Evolutionary conservation across 2,329 filamentous ascomycete genomes (phyloP).

Genomic region (Diaporthe citrichinensis): DNA sequence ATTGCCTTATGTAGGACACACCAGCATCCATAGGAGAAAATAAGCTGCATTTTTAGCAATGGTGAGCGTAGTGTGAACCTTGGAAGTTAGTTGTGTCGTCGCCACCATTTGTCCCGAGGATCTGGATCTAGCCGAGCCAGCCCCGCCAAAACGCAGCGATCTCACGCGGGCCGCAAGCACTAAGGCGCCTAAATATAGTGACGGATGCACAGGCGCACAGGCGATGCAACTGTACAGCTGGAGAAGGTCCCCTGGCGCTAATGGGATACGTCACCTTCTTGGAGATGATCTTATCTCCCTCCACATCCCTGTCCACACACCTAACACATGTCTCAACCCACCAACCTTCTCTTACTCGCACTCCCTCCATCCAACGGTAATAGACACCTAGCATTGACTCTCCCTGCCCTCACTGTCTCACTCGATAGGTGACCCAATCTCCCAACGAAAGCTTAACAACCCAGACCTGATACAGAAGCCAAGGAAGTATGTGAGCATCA

Average conservation of each 20-base stretch:
- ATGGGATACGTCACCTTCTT: slow-evolving; percentile 15
- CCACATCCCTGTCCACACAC: slow-evolving; percentile 18
- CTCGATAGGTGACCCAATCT: not conserved
- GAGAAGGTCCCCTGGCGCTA: slow-evolving; percentile 10
- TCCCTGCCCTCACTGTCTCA: slow-evolving; percentile 21
- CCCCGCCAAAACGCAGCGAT: slow-evolving; percentile 3
- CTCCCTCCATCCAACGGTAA: slow-evolving; percentile 9
- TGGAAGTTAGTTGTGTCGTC: not conserved
- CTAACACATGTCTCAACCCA: slow-evolving; percentile 31
- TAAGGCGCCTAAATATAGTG: slow-evolving; percentile 35
- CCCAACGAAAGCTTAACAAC: slow-evolving; percentile 31
- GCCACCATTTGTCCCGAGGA: slow-evolving; percentile 19
- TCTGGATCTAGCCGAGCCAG: not conserved
- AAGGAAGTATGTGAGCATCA: slow-evolving; percentile 29
- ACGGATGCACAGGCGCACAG: not conserved
- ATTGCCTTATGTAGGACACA: not conserved
- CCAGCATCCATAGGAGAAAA: not conserved
- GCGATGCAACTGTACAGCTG: not conserved
- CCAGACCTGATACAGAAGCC: not conserved
- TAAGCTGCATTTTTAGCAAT: not conserved
- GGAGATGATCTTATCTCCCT: slow-evolving; percentile 29
- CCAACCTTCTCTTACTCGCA: not conserved
- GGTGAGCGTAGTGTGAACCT: not conserved
- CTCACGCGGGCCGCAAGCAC: slow-evolving; percentile 27
- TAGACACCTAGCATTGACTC: not conserved